These are phyloP conservation scores for Rhizopogon vinicolor DNA, from an alignment of 768 basidiomycete species.

Conservation along the genomic window DNA sequence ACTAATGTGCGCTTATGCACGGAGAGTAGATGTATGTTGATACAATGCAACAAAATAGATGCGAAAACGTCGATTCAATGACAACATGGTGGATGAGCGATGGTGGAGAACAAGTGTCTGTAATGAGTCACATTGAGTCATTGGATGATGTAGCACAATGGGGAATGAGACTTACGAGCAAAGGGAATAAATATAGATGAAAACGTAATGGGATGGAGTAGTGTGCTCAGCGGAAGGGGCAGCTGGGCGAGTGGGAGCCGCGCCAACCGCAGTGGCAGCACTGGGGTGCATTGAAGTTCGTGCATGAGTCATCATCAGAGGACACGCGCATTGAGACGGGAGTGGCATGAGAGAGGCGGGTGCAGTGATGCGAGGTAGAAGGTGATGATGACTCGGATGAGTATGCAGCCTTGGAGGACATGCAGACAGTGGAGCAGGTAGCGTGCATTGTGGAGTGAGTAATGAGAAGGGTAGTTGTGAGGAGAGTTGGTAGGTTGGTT, in stretches of 20 bases:
- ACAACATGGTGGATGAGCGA: constrained; percentile 23
- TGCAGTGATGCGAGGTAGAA: constrained; percentile 1
- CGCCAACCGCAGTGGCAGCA: constrained; percentile 79
- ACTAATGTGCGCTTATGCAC: constrained; percentile 33
- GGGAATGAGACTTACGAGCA: constrained; percentile 16
- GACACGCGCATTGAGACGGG: constrained; percentile 20
- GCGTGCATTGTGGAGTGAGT: constrained; percentile 13
- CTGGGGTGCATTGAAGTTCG: constrained; percentile 60
- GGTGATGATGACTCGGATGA: constrained; percentile 7
- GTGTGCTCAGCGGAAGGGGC: constrained; percentile 55
- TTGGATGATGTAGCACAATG: constrained; percentile 1
- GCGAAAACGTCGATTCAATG: constrained; percentile 23
- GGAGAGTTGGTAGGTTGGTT: constrained; percentile 1
- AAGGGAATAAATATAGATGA: constrained; percentile 24
- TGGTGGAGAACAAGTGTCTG: constrained; percentile 14
- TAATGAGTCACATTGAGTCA: not conserved
- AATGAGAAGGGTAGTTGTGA: not conserved
- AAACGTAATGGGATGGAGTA: constrained; percentile 1
- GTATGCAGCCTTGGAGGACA: constrained; percentile 5
- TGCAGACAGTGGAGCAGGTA: constrained; percentile 7
- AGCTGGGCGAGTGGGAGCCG: constrained; percentile 51
- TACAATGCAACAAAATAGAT: constrained; percentile 25
- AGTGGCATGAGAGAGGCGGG: constrained; percentile 11
- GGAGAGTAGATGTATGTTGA: constrained; percentile 27
- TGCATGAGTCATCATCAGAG: constrained; percentile 23